Conservation (phyloP, 352 stramenopile genomes). For the Halophytophthora batemanensis region DNA sequence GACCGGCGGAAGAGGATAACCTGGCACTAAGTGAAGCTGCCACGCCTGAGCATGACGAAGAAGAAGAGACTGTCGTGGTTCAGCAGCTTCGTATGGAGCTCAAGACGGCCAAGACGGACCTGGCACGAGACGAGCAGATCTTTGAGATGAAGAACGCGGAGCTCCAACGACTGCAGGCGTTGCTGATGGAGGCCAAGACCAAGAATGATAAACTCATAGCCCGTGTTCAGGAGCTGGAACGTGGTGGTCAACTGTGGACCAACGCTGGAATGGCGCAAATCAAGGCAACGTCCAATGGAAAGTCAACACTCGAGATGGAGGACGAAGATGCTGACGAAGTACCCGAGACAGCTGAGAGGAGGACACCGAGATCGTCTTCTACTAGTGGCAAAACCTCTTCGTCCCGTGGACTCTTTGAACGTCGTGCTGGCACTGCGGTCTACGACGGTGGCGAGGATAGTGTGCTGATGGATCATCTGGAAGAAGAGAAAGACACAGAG, state of each 20-base stretch:
- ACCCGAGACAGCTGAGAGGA: constrained; percentile 4
- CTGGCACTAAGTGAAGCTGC: constrained; percentile 3
- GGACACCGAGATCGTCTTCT: constrained; percentile 10
- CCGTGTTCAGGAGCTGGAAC: constrained; percentile 67
- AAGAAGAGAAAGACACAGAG: constrained; percentile 28
- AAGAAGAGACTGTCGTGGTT: constrained; percentile 22
- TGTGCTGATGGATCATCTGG: constrained; percentile 51
- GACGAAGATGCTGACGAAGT: constrained; percentile 4
- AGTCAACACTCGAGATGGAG: constrained; percentile 5
- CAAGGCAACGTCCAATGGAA: constrained; percentile 4
- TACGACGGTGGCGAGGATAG: constrained; percentile 59
- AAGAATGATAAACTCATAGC: constrained; percentile 76
- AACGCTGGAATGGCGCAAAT: constrained; percentile 25
- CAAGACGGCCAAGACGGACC: constrained; percentile 57
- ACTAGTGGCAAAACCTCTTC: constrained; percentile 36
- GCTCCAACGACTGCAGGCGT: constrained; percentile 57
- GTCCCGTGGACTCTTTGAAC: constrained; percentile 57
- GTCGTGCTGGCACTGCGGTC: constrained; percentile 29
- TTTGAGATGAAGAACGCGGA: constrained; percentile 84
- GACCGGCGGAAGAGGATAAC: constrained; percentile 14
- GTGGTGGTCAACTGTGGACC: constrained; percentile 62
- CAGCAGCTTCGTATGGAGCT: constrained; percentile 54
- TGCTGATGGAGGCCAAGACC: constrained; percentile 56
- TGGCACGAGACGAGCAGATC: constrained; percentile 76
- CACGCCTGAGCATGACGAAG: constrained; percentile 1